Percentiles rank a stretch among this genome's conserved stretches.
These are phyloP conservation scores for Benincasa hispida DNA, from an alignment of 306 rosid species.

Conservation along the genomic window DNA sequence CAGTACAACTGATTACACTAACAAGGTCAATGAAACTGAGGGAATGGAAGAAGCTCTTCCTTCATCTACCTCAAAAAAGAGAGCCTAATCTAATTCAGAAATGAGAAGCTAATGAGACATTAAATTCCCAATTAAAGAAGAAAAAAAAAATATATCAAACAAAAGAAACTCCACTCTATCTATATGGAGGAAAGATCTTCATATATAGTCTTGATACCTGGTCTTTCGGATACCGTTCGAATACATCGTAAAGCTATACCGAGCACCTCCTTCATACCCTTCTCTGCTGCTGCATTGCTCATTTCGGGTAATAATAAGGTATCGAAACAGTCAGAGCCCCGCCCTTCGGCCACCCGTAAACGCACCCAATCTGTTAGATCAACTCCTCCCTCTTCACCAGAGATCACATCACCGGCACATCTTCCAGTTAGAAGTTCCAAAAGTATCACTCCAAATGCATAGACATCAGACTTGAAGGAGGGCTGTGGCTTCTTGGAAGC, in stretches of 20 bases:
- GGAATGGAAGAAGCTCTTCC: conserved; percentile 7
- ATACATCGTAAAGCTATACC: conserved; percentile 76
- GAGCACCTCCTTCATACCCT: conserved; percentile 87
- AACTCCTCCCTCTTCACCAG: conserved; percentile 70
- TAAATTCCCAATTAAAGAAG: conserved; percentile 31
- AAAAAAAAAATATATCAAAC: conserved; percentile 12
- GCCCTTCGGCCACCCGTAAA: conserved; percentile 66
- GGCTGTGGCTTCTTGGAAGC: conserved; percentile 91
- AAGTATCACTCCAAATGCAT: conserved; percentile 85
- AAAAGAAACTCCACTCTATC: conserved; percentile 21
- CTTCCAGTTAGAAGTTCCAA: conserved; percentile 88
- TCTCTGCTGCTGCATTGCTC: conserved; percentile 53
- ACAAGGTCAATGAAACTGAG: not conserved
- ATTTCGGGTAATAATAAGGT: conserved; percentile 45
- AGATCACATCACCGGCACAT: conserved; percentile 91
- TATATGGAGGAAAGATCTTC: conserved; percentile 95
- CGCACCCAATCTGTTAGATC: conserved; percentile 90
- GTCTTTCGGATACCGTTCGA: conserved; percentile 71
- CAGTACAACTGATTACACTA: not conserved
- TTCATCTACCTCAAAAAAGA: conserved; percentile 1
- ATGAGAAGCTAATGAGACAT: conserved; percentile 66
- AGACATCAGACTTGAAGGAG: conserved; percentile 92
- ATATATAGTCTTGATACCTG: conserved; percentile 86
- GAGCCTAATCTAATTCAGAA: conserved; percentile 6
- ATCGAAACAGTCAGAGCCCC: conserved; percentile 80